Evolutionary conservation across 371 early-diverging fungal genomes (phyloP).

Genomic region (Saksenaea oblongispora): DNA sequence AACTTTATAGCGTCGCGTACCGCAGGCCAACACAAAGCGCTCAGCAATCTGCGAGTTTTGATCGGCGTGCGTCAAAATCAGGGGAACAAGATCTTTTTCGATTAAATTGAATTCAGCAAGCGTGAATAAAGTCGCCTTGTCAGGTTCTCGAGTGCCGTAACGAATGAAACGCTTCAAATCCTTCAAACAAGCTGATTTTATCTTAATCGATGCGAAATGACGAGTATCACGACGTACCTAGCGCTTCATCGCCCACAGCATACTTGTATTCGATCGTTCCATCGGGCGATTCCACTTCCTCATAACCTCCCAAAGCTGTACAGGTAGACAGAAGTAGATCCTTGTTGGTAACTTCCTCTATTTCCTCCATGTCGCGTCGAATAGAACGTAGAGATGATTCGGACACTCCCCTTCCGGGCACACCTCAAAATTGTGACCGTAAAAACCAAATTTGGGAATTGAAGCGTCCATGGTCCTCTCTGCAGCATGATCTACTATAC

Average conservation of each 20-base stretch:
- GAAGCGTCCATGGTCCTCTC: too few relatives aligned
- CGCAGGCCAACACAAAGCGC: slow-evolving; percentile 60
- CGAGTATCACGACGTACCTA: slow-evolving; percentile 46
- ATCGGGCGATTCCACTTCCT: slow-evolving; percentile 47
- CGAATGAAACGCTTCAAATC: slow-evolving; percentile 75
- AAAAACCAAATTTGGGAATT: too few relatives aligned
- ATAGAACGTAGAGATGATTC: too few relatives aligned
- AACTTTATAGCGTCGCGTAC: slow-evolving; percentile 31
- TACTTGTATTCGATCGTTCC: slow-evolving; percentile 55
- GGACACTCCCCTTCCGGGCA: too few relatives aligned
- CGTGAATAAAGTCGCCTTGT: slow-evolving; percentile 62
- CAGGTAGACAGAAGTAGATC: slow-evolving; percentile 71
- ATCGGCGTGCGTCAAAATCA: slow-evolving; percentile 61
- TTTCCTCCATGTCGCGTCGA: not conserved
- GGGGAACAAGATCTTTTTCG: slow-evolving; percentile 78
- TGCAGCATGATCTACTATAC: too few relatives aligned
- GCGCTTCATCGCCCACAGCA: slow-evolving; percentile 78
- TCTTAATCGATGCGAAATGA: slow-evolving; percentile 52
- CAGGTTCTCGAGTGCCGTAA: slow-evolving; percentile 62
- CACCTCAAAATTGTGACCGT: too few relatives aligned
- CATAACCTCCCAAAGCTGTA: slow-evolving; percentile 79
- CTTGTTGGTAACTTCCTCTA: not conserved
- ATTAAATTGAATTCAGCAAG: slow-evolving; percentile 76
- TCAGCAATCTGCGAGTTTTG: slow-evolving; percentile 32
- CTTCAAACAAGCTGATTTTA: slow-evolving; percentile 58